Conservation (phyloP, 345 rosid genomes). For the Lepidium aucheri region DNA sequence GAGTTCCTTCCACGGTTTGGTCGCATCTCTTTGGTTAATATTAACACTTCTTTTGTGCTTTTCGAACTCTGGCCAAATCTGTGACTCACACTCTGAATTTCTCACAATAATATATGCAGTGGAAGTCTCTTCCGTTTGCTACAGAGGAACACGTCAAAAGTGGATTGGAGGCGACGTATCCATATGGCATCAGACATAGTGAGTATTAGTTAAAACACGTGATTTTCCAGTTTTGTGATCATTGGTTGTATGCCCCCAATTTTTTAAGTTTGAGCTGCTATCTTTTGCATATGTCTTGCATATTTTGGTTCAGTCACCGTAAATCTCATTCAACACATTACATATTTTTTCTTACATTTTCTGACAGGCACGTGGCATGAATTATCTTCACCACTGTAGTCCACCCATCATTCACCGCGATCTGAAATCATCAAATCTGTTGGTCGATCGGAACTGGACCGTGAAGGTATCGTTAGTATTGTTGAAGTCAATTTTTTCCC, state of each 20-base stretch:
- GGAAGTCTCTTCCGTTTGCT: conserved; percentile 93
- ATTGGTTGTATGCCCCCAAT: neutral
- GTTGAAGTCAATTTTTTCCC: neutral
- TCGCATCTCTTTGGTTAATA: conserved; percentile 15
- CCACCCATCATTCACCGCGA: conserved; percentile 99
- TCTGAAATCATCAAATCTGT: conserved; percentile 90
- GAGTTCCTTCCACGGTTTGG: conserved; percentile 96
- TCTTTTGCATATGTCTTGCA: neutral
- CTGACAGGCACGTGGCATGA: conserved; percentile 70
- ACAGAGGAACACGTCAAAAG: conserved; percentile 64
- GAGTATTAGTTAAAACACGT: conserved; percentile 26
- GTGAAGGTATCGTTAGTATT: conserved; percentile 59
- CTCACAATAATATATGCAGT: conserved; percentile 37
- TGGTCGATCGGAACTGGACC: conserved; percentile 88
- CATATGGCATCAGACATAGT: conserved; percentile 89
- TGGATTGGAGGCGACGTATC: conserved; percentile 84
- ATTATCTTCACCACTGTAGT: conserved; percentile 80
- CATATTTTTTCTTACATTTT: too few species aligned
- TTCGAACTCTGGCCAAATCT: neutral
- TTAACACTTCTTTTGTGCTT: neutral
- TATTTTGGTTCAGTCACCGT: neutral
- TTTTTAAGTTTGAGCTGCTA: neutral
- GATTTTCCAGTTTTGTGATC: neutral
- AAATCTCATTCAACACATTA: neutral
- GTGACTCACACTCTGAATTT: conserved; percentile 13